Base-by-base conservation (phyloP, 192 early-diverging fungal species). In the Backusella australiensis region DNA sequence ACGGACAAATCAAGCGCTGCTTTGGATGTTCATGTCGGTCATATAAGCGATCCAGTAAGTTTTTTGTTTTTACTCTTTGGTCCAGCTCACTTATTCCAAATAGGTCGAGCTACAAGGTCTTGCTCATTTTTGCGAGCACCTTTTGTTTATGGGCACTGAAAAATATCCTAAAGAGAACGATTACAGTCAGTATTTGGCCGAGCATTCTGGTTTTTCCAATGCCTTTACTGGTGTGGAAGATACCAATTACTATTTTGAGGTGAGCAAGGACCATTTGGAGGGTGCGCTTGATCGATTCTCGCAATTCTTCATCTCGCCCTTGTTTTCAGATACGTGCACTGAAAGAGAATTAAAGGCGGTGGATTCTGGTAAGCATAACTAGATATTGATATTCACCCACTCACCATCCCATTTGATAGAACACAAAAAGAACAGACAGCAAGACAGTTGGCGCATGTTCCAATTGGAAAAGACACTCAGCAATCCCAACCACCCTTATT, bases 311-410 rank as follows among this genome's bases (percentile, higher is more conserved):
- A 94, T 96, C 34, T 84, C 85, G 23, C 96, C 97, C 34, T 88
- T 97, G 56, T 98, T 98, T 81, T 86, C 89, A 19, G 90, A 91
- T 17, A 89, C 86, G 70, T 96, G 95, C 80, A 96, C 93, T 15
- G 96, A 99, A 59, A 90, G 96, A 52, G 97, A 99, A 84, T 81
- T 98, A 77, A 84, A 88, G 3, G 96, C 96, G 0, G 96, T 99
- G 12, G 96, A 99, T 83, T 97, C 97, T 9, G 90, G 90, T 86
- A 78, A 78, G 14, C 4, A 32, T 3, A 32, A 3, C 2, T 32
- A 32, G 32, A 32, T 0, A 3, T 32, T 32, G 2, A 32, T 3
- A 32, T 32, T 32, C 32, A 3, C 2, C 32, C 32, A 32, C 32
- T 32, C 32, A 32, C 2, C 32, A 0, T 32, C 32, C 32, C 32